A percentile compares a stretch with the other conserved stretches of the same genome.
These are phyloP conservation scores for Fusarium verticillioides DNA, from an alignment of 2,329 filamentous ascomycete genomes.

Conservation along the genomic window DNA sequence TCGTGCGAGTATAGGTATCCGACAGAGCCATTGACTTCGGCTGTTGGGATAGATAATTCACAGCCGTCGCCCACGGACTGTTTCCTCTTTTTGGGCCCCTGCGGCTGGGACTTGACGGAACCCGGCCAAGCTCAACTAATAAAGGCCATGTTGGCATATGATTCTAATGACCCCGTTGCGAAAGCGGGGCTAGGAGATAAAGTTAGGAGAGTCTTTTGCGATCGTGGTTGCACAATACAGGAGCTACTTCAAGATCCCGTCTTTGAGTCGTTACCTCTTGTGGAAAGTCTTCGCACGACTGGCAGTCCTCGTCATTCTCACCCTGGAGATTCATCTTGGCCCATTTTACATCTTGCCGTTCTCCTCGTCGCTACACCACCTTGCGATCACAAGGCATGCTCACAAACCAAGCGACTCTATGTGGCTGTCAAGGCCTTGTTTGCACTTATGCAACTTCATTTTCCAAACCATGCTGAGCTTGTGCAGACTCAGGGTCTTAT, in stretches of 20 bases:
- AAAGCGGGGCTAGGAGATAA: background rate
- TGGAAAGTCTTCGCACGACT: no score
- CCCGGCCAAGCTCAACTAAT: background rate
- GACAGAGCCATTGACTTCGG: no score
- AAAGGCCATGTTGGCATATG: background rate
- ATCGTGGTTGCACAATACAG: background rate
- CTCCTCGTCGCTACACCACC: background rate
- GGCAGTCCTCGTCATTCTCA: fast-evolving
- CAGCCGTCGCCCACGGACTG: background rate
- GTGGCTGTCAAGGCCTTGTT: background rate
- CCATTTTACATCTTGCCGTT: background rate
- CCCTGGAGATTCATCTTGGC: background rate
- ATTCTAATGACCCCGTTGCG: background rate
- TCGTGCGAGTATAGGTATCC: background rate
- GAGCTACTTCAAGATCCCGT: background rate
- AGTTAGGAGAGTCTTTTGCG: background rate
- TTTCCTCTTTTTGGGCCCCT: background rate
- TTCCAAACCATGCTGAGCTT: background rate
- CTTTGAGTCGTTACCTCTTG: background rate
- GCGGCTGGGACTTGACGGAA: background rate
- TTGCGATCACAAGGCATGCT: background rate
- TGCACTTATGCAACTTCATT: background rate
- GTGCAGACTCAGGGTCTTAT: background rate
- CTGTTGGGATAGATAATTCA: no score
- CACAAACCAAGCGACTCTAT: background rate